Evolutionary conservation across 495 filamentous ascomycete species (phyloP), one percentile per base, ranked within the genome.

Genomic region (Daldinia childiae): DNA sequence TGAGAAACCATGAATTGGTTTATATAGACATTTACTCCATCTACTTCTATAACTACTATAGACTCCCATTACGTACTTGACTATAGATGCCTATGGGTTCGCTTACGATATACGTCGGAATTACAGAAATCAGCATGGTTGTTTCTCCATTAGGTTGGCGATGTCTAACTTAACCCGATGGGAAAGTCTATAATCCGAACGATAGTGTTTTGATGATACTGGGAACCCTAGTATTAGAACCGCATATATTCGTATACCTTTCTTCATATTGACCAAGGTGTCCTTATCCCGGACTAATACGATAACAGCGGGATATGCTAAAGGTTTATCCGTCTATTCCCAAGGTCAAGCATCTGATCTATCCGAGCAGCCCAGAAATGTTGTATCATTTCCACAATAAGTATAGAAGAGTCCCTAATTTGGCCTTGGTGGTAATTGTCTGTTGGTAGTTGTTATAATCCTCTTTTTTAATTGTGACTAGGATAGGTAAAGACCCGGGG

Each of bases 231-330:
- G n/a, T 14, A 14, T 1, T 5, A 14, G 3, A 14, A 14, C 1
- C 3, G 0, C 11, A 36, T 5, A 36, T 3, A 5, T 36, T 36
- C 3, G 12, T 36, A 36, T 14, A 14, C 12, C 12, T 14, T 36
- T 36, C 12, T 14, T 14, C 34, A 36, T 36, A 36, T 36, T 36
- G 34, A 36, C 12, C 1, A 29, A 62, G 26, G 19, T 11, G 17
- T 19, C n/a, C 34, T 66, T 58, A 66, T 39, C 41, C 63, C 43
- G 55, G 36, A 52, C 9, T 59, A 59, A 50, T 29, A 15, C 32
- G 63, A 38, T 14, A 58, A 19, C 17, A 3, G 6, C 32, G 19
- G 32, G 12, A 36, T 41, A 34, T 39, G 17, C 19, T 14, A 57
- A 14, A 21, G 5, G 15, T 38, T 14, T 58, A 19, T 7, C 30